phyloP scores from a whole-genome alignment of 2,329 filamentous ascomycete species.

The Botrytis sinoallii region DNA sequence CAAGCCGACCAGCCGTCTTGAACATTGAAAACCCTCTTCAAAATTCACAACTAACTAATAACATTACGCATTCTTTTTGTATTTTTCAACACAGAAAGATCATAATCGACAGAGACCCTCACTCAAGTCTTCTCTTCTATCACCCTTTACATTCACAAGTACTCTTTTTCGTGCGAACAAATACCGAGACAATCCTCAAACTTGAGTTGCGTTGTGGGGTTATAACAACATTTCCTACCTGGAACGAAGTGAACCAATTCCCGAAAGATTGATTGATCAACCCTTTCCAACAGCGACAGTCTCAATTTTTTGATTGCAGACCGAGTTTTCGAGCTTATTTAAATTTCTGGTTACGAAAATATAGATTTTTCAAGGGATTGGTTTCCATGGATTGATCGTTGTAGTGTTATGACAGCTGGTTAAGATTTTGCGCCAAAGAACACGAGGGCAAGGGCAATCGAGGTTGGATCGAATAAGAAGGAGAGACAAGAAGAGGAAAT shows the following conservation, averaged over 20 bases:
- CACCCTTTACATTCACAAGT: background rate
- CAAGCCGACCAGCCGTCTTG: background rate
- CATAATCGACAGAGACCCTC: background rate
- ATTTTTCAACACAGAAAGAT: background rate
- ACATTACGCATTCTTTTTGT: background rate
- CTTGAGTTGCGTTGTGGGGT: background rate
- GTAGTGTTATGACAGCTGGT: background rate
- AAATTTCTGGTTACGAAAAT: background rate
- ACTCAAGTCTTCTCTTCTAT: background rate
- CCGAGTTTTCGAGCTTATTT: background rate
- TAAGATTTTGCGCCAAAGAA: slow-evolving; percentile 9
- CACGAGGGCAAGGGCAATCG: background rate
- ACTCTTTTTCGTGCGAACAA: background rate
- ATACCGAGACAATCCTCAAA: slow-evolving; percentile 15
- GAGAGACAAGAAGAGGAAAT: slow-evolving; percentile 13
- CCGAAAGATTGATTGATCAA: slow-evolving; percentile 18
- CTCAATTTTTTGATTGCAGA: background rate
- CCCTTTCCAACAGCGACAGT: background rate
- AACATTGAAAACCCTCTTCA: background rate
- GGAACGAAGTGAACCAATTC: background rate
- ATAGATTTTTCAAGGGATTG: background rate
- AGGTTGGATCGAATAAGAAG: background rate
- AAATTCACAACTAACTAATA: background rate
- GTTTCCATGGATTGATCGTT: slow-evolving; percentile 2
- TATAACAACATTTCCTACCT: slow-evolving; percentile 8